Percentiles rank a stretch among this genome's conserved stretches.
phyloP scores from a whole-genome alignment of 176 grass and related monocot species.

The Stipa capillata region DNA sequence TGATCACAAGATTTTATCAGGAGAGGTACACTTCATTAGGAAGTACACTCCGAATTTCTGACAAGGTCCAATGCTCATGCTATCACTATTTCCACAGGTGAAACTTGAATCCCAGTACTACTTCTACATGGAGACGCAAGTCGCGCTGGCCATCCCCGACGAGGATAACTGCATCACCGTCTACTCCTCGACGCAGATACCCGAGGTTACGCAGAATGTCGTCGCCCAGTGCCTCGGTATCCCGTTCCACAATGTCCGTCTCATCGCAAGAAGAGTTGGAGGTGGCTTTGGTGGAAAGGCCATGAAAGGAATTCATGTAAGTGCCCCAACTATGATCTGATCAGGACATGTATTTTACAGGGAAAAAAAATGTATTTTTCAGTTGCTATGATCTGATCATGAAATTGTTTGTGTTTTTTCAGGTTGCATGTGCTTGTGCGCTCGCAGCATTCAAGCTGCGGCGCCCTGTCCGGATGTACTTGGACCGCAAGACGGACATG shows the following conservation, averaged over 20 bases:
- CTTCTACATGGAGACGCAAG: constrained; percentile 83
- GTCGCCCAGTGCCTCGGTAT: constrained; percentile 61
- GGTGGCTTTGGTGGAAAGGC: constrained; percentile 80
- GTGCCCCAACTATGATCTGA: not conserved
- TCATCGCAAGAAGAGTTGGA: constrained; percentile 77
- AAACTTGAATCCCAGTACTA: constrained; percentile 80
- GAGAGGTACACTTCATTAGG: constrained; percentile 25
- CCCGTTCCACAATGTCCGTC: constrained; percentile 63
- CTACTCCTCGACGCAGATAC: constrained; percentile 47
- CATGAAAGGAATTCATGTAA: constrained; percentile 34
- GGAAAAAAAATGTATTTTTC: too few species aligned
- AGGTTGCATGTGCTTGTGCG: constrained; percentile 60
- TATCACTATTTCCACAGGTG: too few species aligned
- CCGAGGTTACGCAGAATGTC: constrained; percentile 36
- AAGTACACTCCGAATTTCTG: not conserved
- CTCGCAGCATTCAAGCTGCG: constrained; percentile 53
- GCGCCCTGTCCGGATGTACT: constrained; percentile 62
- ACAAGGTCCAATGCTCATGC: too few species aligned
- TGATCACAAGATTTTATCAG: constrained; percentile 71
- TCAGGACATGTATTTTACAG: too few species aligned
- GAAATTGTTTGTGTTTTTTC: not conserved
- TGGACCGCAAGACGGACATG: constrained; percentile 75
- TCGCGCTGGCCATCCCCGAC: constrained; percentile 57
- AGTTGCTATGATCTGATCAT: not conserved
- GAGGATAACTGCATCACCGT: constrained; percentile 76